These are phyloP conservation scores for Clohesyomyces aquaticus DNA, from an alignment of 495 filamentous ascomycete species.

Conservation along the genomic window DNA sequence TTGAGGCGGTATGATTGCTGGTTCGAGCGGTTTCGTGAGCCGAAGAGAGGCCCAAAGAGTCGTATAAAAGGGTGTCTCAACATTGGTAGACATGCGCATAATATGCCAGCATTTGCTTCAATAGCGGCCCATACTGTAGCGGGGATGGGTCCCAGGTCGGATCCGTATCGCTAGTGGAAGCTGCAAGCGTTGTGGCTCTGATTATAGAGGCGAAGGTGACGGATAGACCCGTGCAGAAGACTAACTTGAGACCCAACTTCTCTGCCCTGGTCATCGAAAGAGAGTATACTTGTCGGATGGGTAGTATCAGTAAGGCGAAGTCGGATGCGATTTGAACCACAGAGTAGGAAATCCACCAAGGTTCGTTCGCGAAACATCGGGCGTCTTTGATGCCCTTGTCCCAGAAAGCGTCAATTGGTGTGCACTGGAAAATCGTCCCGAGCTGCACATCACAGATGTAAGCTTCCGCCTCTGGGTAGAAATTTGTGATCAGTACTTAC, in stretches of 20 bases:
- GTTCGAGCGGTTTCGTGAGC: slow-evolving; percentile 2
- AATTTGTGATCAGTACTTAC: background rate
- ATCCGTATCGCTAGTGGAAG: slow-evolving; percentile 3
- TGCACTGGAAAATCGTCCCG: slow-evolving; percentile 12
- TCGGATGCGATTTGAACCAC: background rate
- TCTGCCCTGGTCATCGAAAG: background rate
- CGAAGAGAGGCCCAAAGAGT: slow-evolving; percentile 17
- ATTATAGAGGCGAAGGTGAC: slow-evolving; percentile 8
- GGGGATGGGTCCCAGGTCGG: slow-evolving; percentile 8
- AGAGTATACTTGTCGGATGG: background rate
- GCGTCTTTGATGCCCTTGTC: slow-evolving; percentile 1
- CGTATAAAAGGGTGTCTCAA: slow-evolving; percentile 13
- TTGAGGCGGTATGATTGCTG: background rate
- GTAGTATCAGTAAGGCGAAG: background rate
- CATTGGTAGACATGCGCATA: slow-evolving; percentile 18
- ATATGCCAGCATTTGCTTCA: slow-evolving; percentile 15
- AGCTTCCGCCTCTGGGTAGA: background rate
- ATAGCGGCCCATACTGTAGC: slow-evolving; percentile 12
- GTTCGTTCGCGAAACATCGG: slow-evolving; percentile 13
- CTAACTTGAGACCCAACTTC: slow-evolving; percentile 1
- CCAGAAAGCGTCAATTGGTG: slow-evolving; percentile 12
- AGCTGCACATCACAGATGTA: background rate
- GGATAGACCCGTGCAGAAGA: slow-evolving; percentile 3
- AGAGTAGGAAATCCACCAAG: slow-evolving; percentile 6
- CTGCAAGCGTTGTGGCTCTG: slow-evolving; percentile 7